A percentile compares a stretch with the other conserved stretches of the same genome.
phyloP scores from a whole-genome alignment of 2,329 filamentous ascomycete genomes.

The Ophiostoma sp. region DNA sequence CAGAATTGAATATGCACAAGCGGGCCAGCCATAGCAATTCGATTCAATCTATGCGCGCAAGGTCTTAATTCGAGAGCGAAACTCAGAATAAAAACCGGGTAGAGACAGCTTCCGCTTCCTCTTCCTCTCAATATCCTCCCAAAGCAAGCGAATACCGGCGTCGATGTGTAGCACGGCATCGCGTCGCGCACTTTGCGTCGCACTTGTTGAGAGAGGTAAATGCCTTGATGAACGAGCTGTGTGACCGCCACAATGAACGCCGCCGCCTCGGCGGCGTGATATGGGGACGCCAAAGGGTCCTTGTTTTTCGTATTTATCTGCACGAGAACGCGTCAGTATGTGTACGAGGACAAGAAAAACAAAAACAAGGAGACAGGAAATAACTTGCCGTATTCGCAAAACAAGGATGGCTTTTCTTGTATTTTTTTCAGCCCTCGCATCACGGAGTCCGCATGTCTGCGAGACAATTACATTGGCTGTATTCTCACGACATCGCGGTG shows the following conservation, averaged over 20 bases:
- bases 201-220: background rate
- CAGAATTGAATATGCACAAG: background rate
- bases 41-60: background rate
- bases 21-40: background rate
- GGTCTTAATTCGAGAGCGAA: background rate
- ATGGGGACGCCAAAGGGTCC: background rate
- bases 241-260: background rate
- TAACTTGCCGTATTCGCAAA: background rate
- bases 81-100: background rate
- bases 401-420: background rate
- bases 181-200: background rate
- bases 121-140: background rate
- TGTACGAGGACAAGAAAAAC: background rate
- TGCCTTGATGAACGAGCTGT: background rate
- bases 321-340: conserved; percentile 11
- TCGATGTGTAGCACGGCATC: conserved; percentile 8
- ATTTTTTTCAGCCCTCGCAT: background rate
- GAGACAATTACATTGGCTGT: background rate
- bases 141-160: conserved; percentile 8
- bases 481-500: background rate
- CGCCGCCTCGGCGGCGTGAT: background rate
- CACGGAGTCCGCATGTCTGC: conserved; percentile 3
- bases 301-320: background rate
- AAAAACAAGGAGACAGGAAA: background rate
- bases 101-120: background rate